These are phyloP conservation scores for Kazachstania martiniae DNA, from an alignment of 805 yeast genomes.

Conservation along the genomic window DNA sequence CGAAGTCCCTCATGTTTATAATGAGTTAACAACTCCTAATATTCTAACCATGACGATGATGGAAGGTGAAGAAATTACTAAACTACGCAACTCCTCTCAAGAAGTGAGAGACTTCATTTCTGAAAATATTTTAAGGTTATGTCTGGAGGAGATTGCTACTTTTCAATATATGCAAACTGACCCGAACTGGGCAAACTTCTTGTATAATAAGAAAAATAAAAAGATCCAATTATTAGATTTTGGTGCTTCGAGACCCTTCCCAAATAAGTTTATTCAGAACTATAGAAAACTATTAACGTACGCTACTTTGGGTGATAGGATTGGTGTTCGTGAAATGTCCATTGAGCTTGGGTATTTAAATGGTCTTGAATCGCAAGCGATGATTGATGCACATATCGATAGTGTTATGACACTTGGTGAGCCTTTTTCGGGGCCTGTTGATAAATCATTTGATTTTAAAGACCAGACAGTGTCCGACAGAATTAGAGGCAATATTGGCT, in stretches of 20 bases:
- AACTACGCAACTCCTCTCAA: slow-evolving; percentile 59
- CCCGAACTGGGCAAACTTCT: slow-evolving; percentile 97
- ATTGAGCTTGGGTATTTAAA: slow-evolving; percentile 76
- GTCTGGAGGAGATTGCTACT: slow-evolving; percentile 72
- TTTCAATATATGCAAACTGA: slow-evolving; percentile 96
- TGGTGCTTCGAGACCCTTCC: slow-evolving; percentile 85
- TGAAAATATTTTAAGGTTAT: slow-evolving; percentile 73
- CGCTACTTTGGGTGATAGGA: slow-evolving; percentile 59
- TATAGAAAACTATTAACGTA: slow-evolving; percentile 67
- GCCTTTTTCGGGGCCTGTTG: slow-evolving; percentile 54
- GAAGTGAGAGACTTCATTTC: slow-evolving; percentile 73
- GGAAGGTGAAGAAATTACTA: slow-evolving; percentile 74
- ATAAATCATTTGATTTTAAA: slow-evolving; percentile 52
- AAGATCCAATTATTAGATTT: slow-evolving; percentile 84
- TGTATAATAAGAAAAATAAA: slow-evolving; percentile 60
- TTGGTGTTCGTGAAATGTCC: slow-evolving; percentile 53
- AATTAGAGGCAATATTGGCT: slow-evolving; percentile 74
- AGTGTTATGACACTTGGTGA: slow-evolving; percentile 87
- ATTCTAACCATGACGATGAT: slow-evolving; percentile 84
- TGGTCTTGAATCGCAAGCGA: slow-evolving; percentile 76
- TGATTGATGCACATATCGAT: slow-evolving; percentile 89
- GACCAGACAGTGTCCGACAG: slow-evolving; percentile 89
- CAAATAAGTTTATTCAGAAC: slow-evolving; percentile 51
- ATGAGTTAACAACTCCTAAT: slow-evolving; percentile 66
- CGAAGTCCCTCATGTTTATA: slow-evolving; percentile 71